Evolutionary conservation across 495 filamentous ascomycete genomes (phyloP).

Genomic region (Aspergillus olivimuriae): DNA sequence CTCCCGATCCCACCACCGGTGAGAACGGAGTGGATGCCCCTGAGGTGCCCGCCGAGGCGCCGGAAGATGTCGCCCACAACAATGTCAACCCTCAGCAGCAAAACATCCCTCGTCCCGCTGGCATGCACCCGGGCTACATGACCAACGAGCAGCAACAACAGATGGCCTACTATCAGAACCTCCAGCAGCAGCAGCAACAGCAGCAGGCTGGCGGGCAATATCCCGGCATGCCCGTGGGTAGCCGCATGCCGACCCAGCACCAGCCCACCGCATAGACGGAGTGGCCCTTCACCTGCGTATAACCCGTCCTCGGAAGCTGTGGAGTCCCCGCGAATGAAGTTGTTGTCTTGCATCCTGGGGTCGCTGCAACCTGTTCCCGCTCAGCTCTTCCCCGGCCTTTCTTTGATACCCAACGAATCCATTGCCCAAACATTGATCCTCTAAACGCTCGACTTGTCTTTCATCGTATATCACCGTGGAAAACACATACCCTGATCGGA

Average conservation of each 20-base stretch:
- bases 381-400: slow-evolving; percentile 28
- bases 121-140: slow-evolving; percentile 48
- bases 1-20: slow-evolving; percentile 84
- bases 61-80: slow-evolving; percentile 49
- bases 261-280: slow-evolving; percentile 43
- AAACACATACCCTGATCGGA: slow-evolving; percentile 6
- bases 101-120: slow-evolving; percentile 43
- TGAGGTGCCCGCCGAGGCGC: slow-evolving; percentile 50
- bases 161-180: slow-evolving; percentile 53
- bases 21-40: slow-evolving; percentile 81
- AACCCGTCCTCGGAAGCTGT: slow-evolving; percentile 9
- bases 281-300: slow-evolving; percentile 39
- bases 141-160: slow-evolving; percentile 53
- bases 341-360: slow-evolving; percentile 15
- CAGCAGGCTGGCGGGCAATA: slow-evolving; percentile 51
- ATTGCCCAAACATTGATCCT: slow-evolving; percentile 23
- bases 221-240: slow-evolving; percentile 48
- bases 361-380: slow-evolving; percentile 19
- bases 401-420: slow-evolving; percentile 39
- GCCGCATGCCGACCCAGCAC: slow-evolving; percentile 50
- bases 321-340: slow-evolving; percentile 11
- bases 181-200: slow-evolving; percentile 52
- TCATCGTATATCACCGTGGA: slow-evolving; percentile 14
- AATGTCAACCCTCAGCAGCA: slow-evolving; percentile 47
- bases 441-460: slow-evolving; percentile 15